Base-by-base conservation (phyloP, 2,329 filamentous ascomycete species). In the Proliferodiscus dingleyae region DNA sequence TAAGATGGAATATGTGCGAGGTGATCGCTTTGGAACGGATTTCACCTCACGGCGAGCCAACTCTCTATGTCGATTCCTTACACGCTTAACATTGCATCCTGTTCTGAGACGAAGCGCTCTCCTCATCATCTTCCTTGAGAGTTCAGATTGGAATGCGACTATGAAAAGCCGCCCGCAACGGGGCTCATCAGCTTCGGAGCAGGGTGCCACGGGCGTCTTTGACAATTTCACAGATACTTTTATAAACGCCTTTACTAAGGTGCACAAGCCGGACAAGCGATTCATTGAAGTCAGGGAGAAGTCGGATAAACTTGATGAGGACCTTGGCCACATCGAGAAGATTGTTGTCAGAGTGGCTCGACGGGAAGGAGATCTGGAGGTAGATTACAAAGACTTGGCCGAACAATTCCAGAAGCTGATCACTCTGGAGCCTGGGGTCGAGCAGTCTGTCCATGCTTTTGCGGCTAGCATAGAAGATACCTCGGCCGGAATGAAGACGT, bases 1-100 rank as follows among this genome's bases (percentile, higher is more conserved):
- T 74, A 94, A 94, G 69, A 95, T 98, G 87, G 89, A 95, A 63
- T 97, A 97, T 64, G 93, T 97, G 41, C 87, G 90, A 28, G 93
- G 93, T 57, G 91, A 97, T 71, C 85, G 93, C 52, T 98, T 98
- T 67, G 89, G 90, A 7, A 70, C 84, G 40, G 93, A 97, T 68
- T 98, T 98, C 65, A 98, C 89, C 26, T 75, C 81, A 37, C 83
- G 93, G 26, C 82, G 93, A 56, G 89, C 89, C 41, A 86, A 90
- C 72, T 96, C 90, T 3, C 76, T 98, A 42, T 85, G 94, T 67
- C 86, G 93, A 42, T 98, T 98, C 65, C 77, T 98, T 37, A 81
- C 85, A 61, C 86, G 93, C 4, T 73, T 96, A 46, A 82, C 90
- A 3, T 75, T 95, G 36, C 93, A 98, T 61, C 93, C 93, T 0